phyloP scores from a whole-genome alignment of 495 filamentous ascomycete species.

The Parathielavia hyrcaniae region DNA sequence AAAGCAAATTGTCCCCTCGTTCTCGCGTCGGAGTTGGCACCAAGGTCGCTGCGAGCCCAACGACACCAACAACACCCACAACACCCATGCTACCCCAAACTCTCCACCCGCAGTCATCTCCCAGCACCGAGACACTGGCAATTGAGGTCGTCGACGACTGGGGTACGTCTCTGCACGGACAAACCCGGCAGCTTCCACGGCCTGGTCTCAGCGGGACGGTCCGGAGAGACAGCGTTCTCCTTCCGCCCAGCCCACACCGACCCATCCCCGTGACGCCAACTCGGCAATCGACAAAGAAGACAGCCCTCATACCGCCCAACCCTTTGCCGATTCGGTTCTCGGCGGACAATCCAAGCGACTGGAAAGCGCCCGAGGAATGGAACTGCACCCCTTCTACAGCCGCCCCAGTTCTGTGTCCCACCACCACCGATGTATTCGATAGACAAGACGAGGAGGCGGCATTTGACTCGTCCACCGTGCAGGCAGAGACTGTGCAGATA shows the following conservation, averaged over 20 bases:
- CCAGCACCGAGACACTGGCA: not conserved
- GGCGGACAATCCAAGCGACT: slow-evolving; percentile 33
- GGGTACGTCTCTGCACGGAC: not conserved
- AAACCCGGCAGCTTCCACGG: not conserved
- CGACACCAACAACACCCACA: not conserved
- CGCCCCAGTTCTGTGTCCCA: not conserved
- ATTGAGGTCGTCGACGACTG: slow-evolving; percentile 4
- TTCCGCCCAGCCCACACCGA: not conserved
- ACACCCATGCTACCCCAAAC: not conserved
- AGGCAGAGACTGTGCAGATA: too few species aligned
- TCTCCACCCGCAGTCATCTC: not conserved
- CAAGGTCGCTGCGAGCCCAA: not conserved
- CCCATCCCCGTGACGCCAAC: not conserved
- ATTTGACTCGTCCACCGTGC: not conserved
- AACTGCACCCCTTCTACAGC: not conserved
- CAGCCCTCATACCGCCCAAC: not conserved
- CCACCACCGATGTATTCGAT: not conserved
- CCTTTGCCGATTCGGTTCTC: slow-evolving; percentile 11
- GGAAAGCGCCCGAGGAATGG: slow-evolving; percentile 26
- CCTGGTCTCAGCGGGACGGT: not conserved
- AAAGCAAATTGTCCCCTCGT: too few species aligned
- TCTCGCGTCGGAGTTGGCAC: slow-evolving; percentile 6
- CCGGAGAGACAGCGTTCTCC: slow-evolving; percentile 1
- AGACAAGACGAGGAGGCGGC: not conserved
- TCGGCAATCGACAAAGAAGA: not conserved